phyloP scores from a whole-genome alignment of 2,329 filamentous ascomycete species.

The Diaporthe destruens region DNA sequence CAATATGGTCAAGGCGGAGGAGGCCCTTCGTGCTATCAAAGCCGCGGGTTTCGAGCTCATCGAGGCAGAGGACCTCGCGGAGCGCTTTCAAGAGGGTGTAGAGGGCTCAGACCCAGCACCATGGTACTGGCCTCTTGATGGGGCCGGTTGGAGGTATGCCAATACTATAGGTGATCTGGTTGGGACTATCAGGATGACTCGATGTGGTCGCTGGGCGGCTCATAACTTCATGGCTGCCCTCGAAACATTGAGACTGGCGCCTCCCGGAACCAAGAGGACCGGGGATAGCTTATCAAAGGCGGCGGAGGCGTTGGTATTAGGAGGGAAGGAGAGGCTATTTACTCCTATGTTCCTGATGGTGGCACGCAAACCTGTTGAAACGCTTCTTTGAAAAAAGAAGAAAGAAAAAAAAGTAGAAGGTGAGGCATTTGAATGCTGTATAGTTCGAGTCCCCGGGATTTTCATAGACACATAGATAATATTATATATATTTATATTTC shows the following conservation, averaged over 20 bases:
- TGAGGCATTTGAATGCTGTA: no score
- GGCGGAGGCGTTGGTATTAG: conserved; percentile 37
- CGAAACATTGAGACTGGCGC: conserved; percentile 74
- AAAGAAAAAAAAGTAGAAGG: neutral
- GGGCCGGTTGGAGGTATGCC: conserved; percentile 37
- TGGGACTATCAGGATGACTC: conserved; percentile 71
- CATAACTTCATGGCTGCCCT: conserved; percentile 75
- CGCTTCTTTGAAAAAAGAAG: neutral
- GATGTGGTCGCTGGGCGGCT: conserved; percentile 72
- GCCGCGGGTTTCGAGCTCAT: conserved; percentile 77
- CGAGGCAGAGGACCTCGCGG: conserved; percentile 77
- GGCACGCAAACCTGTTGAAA: conserved; percentile 32
- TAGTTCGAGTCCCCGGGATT: no score
- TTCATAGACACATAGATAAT: no score
- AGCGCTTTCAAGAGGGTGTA: conserved; percentile 56
- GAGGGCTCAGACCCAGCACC: conserved; percentile 65
- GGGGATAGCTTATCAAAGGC: conserved; percentile 78
- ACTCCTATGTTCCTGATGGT: conserved; percentile 42
- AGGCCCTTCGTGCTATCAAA: conserved; percentile 75
- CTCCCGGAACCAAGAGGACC: conserved; percentile 79
- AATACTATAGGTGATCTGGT: conserved; percentile 39
- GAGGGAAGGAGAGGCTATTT: conserved; percentile 40
- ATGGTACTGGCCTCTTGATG: conserved; percentile 69
- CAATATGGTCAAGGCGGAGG: conserved; percentile 79
- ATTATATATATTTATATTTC: no score